These are phyloP conservation scores for Porodaedalea pini DNA, from an alignment of 1,284 basidiomycete genomes.

Conservation along the genomic window DNA sequence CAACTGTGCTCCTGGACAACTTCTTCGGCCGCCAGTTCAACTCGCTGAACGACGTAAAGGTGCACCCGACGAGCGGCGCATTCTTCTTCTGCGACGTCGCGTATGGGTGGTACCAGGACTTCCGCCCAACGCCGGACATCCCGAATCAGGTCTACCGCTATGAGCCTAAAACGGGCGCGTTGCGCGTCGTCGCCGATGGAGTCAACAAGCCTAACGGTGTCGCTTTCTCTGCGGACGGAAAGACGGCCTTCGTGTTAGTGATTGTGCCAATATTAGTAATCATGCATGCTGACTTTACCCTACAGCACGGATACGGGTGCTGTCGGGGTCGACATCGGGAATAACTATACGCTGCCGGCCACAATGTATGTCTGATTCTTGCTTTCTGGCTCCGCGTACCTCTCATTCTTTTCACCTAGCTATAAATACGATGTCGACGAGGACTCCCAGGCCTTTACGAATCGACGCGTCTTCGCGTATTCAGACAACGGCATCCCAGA, in stretches of 20 bases:
- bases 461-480: conserved; percentile 73
- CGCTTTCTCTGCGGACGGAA: conserved; percentile 66
- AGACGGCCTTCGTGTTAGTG: conserved; percentile 60
- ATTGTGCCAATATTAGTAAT: conserved; percentile 1
- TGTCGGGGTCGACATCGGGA: conserved; percentile 44
- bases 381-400: not conserved
- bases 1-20: conserved; percentile 66
- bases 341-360: conserved; percentile 58
- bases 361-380: conserved; percentile 50
- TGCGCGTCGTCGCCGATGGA: conserved; percentile 68
- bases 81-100: conserved; percentile 70
- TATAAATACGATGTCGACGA: conserved; percentile 71
- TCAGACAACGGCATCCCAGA: conserved; percentile 61
- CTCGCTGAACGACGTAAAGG: conserved; percentile 74
- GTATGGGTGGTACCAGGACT: conserved; percentile 49
- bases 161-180: conserved; percentile 56
- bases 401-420: conserved; percentile 33
- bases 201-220: conserved; percentile 63
- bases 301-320: conserved; percentile 58
- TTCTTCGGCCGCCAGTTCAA: conserved; percentile 78
- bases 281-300: not conserved
- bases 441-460: conserved; percentile 51
- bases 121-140: conserved; percentile 59
- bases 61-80: conserved; percentile 58
- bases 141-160: conserved; percentile 75